Percentiles rank a stretch among this genome's conserved stretches.
Evolutionary conservation across 1,284 basidiomycete genomes (phyloP).

Genomic region (Moniliella sp.): DNA sequence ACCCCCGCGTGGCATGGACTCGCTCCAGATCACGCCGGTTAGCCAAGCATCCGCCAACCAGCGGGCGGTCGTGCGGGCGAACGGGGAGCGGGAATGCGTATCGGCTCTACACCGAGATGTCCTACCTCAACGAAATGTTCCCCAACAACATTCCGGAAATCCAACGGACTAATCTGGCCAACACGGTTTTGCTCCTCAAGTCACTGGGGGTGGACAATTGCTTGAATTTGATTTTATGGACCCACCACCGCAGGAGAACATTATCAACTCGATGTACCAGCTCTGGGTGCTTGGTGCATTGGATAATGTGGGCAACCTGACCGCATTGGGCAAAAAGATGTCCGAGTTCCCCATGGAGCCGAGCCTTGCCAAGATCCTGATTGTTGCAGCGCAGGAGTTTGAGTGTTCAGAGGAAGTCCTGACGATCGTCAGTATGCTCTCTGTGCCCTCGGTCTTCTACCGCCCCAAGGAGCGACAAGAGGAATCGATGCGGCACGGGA

Average conservation of each 20-base stretch:
- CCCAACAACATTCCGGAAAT: slow-evolving; percentile 94
- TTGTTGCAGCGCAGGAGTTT: slow-evolving; percentile 77
- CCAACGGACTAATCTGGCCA: slow-evolving; percentile 84
- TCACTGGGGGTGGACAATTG: slow-evolving; percentile 78
- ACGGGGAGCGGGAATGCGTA: slow-evolving; percentile 73
- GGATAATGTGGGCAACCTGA: slow-evolving; percentile 90
- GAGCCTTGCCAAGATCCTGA: slow-evolving; percentile 91
- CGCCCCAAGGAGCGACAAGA: slow-evolving; percentile 82
- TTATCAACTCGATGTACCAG: slow-evolving; percentile 81
- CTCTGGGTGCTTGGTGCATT: slow-evolving; percentile 88
- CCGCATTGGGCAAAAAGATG: slow-evolving; percentile 78
- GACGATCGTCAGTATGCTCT: slow-evolving; percentile 95
- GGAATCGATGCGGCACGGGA: slow-evolving; percentile 84
- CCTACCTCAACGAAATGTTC: slow-evolving; percentile 82
- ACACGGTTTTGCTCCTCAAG: slow-evolving; percentile 82
- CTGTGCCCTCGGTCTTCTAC: slow-evolving; percentile 78
- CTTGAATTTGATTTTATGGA: slow-evolving; percentile 99
- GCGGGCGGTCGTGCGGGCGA: slow-evolving; percentile 72
- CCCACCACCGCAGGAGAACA: slow-evolving; percentile 49
- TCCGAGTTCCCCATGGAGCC: slow-evolving; percentile 64
- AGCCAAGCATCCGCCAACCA: slow-evolving; percentile 83
- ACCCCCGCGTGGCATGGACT: slow-evolving; percentile 99
- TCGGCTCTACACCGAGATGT: slow-evolving; percentile 86
- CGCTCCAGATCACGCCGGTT: slow-evolving; percentile 91
- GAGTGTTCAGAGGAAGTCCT: slow-evolving; percentile 83